Base-by-base conservation (phyloP, 352 stramenopile species). In the Thraustotheca clavata region DNA sequence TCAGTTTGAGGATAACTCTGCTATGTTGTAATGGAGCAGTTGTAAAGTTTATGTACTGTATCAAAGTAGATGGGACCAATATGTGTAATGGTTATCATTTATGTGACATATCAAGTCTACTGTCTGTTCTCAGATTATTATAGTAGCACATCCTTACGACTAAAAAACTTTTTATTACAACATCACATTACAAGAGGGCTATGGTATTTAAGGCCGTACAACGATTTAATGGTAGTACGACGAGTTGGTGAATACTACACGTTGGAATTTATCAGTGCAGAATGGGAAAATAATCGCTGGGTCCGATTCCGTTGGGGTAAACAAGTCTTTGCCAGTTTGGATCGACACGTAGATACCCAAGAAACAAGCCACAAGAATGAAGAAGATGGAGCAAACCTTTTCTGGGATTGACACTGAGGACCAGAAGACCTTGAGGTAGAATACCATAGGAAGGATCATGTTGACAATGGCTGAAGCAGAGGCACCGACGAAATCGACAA, bases 351-450 rank as follows among this genome's bases (percentile, higher is more conserved):
- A 69, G 8, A 62, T 60, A 18, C 36, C 63, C 16, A 69, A 47
- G 39, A 61, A 60, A 16, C 32, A 16, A 6, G 22, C 63, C 2
- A 69, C 29, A 27, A 69, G 8, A n/a, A 68, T 39, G 29, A 20
- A 48, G 6, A 68, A 16, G 14, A 69, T n/a, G 3, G 40, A 26
- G 22, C 54, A 48, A 26, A 61, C 36, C 27, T 62, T 69, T 62
- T 69, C 63, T 33, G 60, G 67, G 41, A 36, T 14, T 12, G 59
- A 39, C n/a, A 69, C 67, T 8, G 27, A 59, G 24, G 24, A 26
- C 69, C 69, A 73, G 26, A 73, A 72, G 3, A 60, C 32, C 67
- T 73, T 73, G 46, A 73, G 2, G 59, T 73, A 72, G 43, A 73
- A 73, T 12, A 61, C 24, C 29, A 73, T 73, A 0, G 69, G 69